phyloP scores from a whole-genome alignment of 257 asterid species.

The Primulina huaijiensis region DNA sequence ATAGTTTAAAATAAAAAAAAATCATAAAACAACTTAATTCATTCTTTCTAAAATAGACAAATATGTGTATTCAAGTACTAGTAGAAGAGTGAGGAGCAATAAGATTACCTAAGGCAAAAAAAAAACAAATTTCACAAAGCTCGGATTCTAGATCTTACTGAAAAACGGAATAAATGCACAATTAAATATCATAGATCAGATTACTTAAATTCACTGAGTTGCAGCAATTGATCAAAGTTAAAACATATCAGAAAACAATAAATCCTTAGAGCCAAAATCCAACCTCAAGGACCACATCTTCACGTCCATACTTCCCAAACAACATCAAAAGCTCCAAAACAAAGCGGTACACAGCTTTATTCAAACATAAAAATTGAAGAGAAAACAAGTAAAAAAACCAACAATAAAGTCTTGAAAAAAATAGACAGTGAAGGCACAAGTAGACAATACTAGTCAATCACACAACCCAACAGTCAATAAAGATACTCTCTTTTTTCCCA shows the following conservation, averaged over 20 bases:
- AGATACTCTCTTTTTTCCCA: conserved; percentile 25
- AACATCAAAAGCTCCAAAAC: background rate
- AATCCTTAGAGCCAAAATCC: background rate
- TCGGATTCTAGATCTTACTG: background rate
- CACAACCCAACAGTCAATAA: conserved; percentile 21
- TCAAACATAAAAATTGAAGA: background rate
- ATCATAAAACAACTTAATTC: conserved; percentile 16
- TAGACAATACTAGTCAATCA: conserved; percentile 35
- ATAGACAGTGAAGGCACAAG: conserved; percentile 30
- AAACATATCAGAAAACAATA: background rate
- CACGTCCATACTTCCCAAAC: background rate
- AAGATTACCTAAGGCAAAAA: background rate
- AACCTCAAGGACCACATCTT: background rate
- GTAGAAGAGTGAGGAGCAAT: background rate
- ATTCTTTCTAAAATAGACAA: background rate
- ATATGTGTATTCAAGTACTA: background rate
- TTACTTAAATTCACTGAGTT: background rate
- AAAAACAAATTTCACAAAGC: background rate
- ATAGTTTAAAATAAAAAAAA: conserved; percentile 22
- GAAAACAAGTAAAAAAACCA: conserved; percentile 18
- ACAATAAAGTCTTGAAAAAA: conserved; percentile 26
- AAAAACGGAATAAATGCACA: background rate
- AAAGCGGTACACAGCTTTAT: background rate
- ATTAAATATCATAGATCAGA: background rate
- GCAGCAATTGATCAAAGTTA: background rate